Evolutionary conservation across 345 rosid genomes (phyloP), one percentile per base, ranked within the genome.

Genomic region (Murraya paniculata): DNA sequence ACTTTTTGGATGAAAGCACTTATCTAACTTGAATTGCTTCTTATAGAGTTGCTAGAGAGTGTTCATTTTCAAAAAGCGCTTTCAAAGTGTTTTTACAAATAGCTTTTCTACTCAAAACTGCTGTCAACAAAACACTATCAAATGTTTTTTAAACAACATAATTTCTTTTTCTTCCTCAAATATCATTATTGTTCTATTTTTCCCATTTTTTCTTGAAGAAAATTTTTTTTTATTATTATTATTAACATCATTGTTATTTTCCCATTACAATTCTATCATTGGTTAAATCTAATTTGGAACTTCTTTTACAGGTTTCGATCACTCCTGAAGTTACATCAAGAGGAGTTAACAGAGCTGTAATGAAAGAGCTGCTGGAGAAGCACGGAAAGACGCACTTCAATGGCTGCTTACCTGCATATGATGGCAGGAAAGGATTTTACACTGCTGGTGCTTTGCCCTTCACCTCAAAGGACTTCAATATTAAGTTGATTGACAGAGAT

Each of bases 401-500:
- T 57, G 82, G 77, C 72, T 86, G 87, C 41, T 86, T 86, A 68
- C 92, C 92, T 38, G 92, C 89, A 18, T 89, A 89, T 77, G 90
- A 89, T 84, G 92, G 92, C 5, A 79, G 90, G 28, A 89, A 89
- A 62, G 83, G 88, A 56, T 85, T 89, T 7, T 89, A 87, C 57
- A 89, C 92, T 24, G 92, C 90, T 13, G 89, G 90, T 14, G 81
- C 90, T 19, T 82, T 89, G 72, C 89, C 90, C 9, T 89, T 89
- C 76, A 28, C 59, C 9, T 81, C 87, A 0, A 89, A 86, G 77
- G 92, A 89, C 27, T 89, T 89, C 74, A 77, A 39, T 24, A 83
- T 87, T 73, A 81, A 79, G 22, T 87, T 89, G 41, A 69, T 85
- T 36, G 87, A 86, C 45, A 90, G 87, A 38, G 92, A 89, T 64